Percentiles rank a stretch among this genome's conserved stretches.
Evolutionary conservation across 352 stramenopile genomes (phyloP).

Genomic region (Pythium plurisporium): DNA sequence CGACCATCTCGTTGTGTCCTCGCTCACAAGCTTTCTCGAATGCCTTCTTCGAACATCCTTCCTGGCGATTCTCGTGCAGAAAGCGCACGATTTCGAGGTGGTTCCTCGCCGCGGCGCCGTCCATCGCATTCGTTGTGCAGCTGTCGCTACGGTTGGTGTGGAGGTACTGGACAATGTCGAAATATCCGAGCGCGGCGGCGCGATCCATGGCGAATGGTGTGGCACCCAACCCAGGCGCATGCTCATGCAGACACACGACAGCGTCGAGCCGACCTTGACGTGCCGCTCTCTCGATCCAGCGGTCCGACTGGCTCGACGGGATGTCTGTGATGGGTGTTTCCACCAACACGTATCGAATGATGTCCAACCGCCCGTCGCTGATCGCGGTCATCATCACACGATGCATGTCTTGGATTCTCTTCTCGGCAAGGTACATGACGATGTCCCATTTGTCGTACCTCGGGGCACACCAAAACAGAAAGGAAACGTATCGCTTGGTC

Average conservation of each 20-base stretch:
- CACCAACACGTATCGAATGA: not conserved
- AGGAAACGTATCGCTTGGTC: no score
- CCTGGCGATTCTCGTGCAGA: slow-evolving; percentile 5
- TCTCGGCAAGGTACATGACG: not conserved
- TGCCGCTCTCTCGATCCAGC: not conserved
- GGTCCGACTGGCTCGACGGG: not conserved
- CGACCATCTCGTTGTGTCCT: slow-evolving; percentile 32
- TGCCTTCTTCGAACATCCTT: not conserved
- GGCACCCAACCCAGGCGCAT: not conserved
- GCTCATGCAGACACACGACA: slow-evolving; percentile 7
- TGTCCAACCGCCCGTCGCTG: not conserved
- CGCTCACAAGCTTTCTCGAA: slow-evolving; percentile 12
- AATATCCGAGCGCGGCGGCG: slow-evolving; percentile 24
- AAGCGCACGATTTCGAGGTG: slow-evolving; percentile 24
- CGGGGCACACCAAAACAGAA: no score
- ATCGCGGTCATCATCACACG: not conserved
- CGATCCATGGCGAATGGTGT: not conserved
- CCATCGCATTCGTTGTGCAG: slow-evolving; percentile 14
- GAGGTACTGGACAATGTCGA: slow-evolving; percentile 29
- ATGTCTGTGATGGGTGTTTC: no score
- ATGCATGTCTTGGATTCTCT: not conserved
- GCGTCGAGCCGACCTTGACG: not conserved
- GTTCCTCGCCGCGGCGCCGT: slow-evolving; percentile 10
- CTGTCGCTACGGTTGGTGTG: slow-evolving; percentile 32
- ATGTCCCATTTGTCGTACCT: no score